Percentiles rank a stretch among this genome's conserved stretches.
Conservation (phyloP, 2,329 filamentous ascomycete genomes). For the Pseudohalonectria lignicola region DNA sequence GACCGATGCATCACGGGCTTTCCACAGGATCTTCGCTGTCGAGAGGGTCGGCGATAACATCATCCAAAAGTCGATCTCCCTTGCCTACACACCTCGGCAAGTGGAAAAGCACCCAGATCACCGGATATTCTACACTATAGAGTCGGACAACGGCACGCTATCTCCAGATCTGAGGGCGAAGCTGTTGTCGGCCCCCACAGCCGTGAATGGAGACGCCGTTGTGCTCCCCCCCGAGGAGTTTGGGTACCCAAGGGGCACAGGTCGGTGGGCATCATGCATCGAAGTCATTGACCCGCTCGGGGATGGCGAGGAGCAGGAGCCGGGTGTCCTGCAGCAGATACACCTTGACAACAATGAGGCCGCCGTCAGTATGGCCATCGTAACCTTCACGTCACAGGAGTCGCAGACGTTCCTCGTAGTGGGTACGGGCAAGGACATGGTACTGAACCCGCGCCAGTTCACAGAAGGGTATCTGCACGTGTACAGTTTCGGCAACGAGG, state of each 20-base stretch:
- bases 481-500: conserved; percentile 79
- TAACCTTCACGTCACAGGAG: conserved; percentile 80
- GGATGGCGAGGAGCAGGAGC: conserved; percentile 37
- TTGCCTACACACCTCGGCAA: conserved; percentile 83
- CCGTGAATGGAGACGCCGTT: conserved; percentile 61
- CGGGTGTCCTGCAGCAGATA: conserved; percentile 59
- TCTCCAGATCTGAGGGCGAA: conserved; percentile 67
- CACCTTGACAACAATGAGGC: conserved; percentile 86
- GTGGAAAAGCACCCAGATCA: conserved; percentile 82
- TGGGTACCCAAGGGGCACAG: conserved; percentile 72
- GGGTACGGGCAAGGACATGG: conserved; percentile 85
- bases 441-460: conserved; percentile 64
- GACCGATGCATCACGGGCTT: too few relatives aligned
- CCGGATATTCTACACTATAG: conserved; percentile 86
- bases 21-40: conserved; percentile 71
- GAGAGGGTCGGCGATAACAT: conserved; percentile 79
- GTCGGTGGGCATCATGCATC: conserved; percentile 94
- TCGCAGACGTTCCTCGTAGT: conserved; percentile 88
- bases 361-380: conserved; percentile 73
- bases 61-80: conserved; percentile 72
- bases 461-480: conserved; percentile 81
- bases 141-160: conserved; percentile 86
- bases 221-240: conserved; percentile 72
- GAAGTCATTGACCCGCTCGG: conserved; percentile 77
- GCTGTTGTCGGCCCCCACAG: conserved; percentile 59